These are phyloP conservation scores for Solanum pinnatisectum DNA, from an alignment of 257 asterid species.

Conservation along the genomic window DNA sequence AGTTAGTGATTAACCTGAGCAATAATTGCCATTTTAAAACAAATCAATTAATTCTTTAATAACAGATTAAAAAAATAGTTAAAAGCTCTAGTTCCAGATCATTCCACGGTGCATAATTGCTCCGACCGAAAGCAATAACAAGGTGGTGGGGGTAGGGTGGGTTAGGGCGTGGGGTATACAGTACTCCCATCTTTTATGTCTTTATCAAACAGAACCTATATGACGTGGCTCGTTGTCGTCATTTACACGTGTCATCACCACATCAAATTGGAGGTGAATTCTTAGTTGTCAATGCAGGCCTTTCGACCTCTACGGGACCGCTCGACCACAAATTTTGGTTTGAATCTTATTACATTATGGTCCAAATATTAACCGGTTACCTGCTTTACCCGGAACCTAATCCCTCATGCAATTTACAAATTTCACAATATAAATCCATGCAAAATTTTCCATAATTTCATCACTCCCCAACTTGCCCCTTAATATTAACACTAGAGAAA, in stretches of 20 bases:
- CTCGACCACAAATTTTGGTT: background rate
- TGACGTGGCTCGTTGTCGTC: constrained; percentile 12
- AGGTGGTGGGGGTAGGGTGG: background rate
- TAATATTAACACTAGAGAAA: background rate
- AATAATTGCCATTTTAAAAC: background rate
- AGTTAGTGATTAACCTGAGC: background rate
- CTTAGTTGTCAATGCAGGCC: constrained; percentile 3
- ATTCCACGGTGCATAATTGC: background rate
- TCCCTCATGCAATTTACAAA: background rate
- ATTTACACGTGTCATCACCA: constrained; percentile 20
- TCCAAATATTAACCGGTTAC: background rate
- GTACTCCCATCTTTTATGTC: background rate
- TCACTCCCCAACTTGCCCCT: background rate
- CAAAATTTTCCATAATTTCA: background rate
- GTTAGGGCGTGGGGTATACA: background rate
- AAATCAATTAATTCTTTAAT: background rate
- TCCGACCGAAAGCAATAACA: background rate
- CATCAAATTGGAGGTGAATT: constrained; percentile 12
- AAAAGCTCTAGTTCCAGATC: background rate
- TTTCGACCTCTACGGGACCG: background rate
- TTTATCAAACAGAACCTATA: constrained; percentile 11
- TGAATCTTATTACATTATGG: background rate
- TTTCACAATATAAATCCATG: background rate
- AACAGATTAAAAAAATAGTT: background rate
- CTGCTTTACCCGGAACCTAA: background rate